Evolutionary conservation across 2,329 filamentous ascomycete species (phyloP).

Genomic region (Aspergillus sp.): DNA sequence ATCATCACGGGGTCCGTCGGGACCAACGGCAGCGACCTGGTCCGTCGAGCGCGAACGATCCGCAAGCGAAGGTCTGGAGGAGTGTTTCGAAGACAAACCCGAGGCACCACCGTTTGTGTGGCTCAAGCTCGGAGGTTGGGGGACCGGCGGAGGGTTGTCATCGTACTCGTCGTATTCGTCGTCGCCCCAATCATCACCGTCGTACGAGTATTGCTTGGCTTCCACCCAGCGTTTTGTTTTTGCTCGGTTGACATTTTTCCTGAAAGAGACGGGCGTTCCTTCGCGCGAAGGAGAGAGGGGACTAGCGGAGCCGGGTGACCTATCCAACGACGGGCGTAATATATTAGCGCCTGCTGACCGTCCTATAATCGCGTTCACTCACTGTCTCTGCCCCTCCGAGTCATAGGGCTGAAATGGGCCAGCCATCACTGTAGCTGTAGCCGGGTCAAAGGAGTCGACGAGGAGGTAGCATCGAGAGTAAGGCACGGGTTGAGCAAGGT

Average conservation of each 20-base stretch:
- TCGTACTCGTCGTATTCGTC: slow-evolving; percentile 53
- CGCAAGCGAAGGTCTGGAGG: slow-evolving; percentile 14
- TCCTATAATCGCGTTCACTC: too few species aligned
- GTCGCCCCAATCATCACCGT: slow-evolving; percentile 87
- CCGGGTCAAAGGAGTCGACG: not conserved
- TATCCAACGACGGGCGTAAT: too few species aligned
- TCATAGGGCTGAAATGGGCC: slow-evolving; percentile 17
- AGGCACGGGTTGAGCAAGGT: not conserved
- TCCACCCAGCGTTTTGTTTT: slow-evolving; percentile 96
- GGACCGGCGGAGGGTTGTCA: slow-evolving; percentile 39
- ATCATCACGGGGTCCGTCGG: slow-evolving; percentile 11
- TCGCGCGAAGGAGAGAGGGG: slow-evolving; percentile 20
- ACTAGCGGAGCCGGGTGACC: slow-evolving; percentile 14
- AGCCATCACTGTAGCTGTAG: slow-evolving; percentile 19
- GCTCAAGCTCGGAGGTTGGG: slow-evolving; percentile 15
- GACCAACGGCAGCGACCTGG: slow-evolving; percentile 10
- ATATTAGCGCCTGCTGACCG: too few species aligned
- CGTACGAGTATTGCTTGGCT: slow-evolving; percentile 76
- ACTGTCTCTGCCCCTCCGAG: slow-evolving; percentile 16
- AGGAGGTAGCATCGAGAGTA: not conserved
- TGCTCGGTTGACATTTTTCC: slow-evolving; percentile 74
- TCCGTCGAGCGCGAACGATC: slow-evolving; percentile 35
- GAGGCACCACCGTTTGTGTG: slow-evolving; percentile 18
- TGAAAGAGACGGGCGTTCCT: slow-evolving; percentile 52
- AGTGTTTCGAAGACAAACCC: slow-evolving; percentile 6